Evolutionary conservation across 2,329 filamentous ascomycete species (phyloP), one percentile per base, ranked within the genome.

Genomic region (Claviceps sp.): DNA sequence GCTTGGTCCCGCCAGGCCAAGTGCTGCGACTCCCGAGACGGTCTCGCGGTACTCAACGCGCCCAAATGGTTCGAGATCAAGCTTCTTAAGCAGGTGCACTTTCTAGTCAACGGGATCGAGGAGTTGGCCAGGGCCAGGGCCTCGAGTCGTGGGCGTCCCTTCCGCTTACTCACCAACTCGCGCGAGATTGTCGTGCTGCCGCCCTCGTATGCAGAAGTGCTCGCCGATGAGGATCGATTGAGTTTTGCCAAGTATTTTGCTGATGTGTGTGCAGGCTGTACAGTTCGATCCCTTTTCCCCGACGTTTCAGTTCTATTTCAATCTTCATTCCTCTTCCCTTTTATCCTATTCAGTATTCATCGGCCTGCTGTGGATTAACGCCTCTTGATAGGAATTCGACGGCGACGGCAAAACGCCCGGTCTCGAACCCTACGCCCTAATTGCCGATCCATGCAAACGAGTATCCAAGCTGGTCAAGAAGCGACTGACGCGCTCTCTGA

Each of bases 221-320:
- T 54, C 36, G 20, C 11, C 26, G 41, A 41, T 13, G 53, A 54
- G 26, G 44, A 50, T 22, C 44, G 51, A 30, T 16, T 54, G 46
- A 54, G 53, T 34, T 54, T 54, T 42, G 50, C 53, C 38, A 52
- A 37, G 22, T 54, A 54, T 45, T 54, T 54, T 36, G 51, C 53
- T 11, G 53, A 54, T 41, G 50, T 54, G 22, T 5, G 53, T 53
- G 18, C 9, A 34, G 9, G 2, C 34, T 30, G 18, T 20, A 34
- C 30, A 24, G 5, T 24, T 44, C 5, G 4, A 16, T 40, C 5
- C 16, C 16, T 40, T 24, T 24, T 34, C 30, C 1, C 30, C 30
- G 9, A 34, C 4, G 9, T 34, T 34, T 34, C 9, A 11, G 30
- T 11, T 11, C 9, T 11, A 34, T n/a, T 6, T 18, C 14, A 40